phyloP scores from a whole-genome alignment of 108 stramenopile genomes.

The Cyclotella sp. region DNA sequence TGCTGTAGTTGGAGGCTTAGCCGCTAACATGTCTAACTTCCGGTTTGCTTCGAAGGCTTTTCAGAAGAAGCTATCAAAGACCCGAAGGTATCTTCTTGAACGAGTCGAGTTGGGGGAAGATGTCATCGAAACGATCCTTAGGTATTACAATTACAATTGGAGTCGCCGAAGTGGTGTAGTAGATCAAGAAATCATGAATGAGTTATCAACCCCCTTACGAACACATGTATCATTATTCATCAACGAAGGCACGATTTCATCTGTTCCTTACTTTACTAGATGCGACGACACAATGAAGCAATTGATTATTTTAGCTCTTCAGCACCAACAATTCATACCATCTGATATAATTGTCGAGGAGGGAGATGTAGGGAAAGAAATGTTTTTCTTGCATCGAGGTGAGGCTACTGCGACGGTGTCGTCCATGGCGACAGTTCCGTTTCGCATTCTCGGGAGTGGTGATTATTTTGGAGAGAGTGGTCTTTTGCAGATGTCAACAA shows the following conservation, averaged over 20 bases:
- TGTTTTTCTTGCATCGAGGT: constrained; percentile 62
- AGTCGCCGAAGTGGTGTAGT: constrained; percentile 55
- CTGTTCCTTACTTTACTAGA: constrained; percentile 51
- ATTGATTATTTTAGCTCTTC: constrained; percentile 37
- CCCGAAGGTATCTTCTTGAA: constrained; percentile 35
- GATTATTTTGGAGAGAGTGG: constrained; percentile 66
- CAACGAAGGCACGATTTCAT: constrained; percentile 33
- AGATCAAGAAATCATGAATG: constrained; percentile 51
- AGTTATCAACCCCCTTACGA: constrained; percentile 53
- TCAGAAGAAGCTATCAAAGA: constrained; percentile 25
- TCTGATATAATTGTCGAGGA: constrained; percentile 44
- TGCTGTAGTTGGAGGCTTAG: constrained; percentile 62
- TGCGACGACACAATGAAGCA: constrained; percentile 47
- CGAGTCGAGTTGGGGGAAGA: constrained; percentile 14
- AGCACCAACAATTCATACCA: constrained; percentile 54
- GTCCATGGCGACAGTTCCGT: constrained; percentile 11
- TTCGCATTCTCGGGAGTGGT: constrained; percentile 36
- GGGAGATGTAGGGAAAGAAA: constrained; percentile 51
- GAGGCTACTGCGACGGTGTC: constrained; percentile 32
- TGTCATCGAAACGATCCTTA: constrained; percentile 33
- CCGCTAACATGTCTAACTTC: constrained; percentile 59
- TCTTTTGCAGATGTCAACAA: constrained; percentile 38
- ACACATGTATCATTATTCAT: constrained; percentile 39
- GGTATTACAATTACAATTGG: constrained; percentile 66
- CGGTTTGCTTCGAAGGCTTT: constrained; percentile 37